Percentiles rank a stretch among this genome's conserved stretches.
Conservation (phyloP, 1,139 yeast species). For the Yamadazyma atlantica region DNA sequence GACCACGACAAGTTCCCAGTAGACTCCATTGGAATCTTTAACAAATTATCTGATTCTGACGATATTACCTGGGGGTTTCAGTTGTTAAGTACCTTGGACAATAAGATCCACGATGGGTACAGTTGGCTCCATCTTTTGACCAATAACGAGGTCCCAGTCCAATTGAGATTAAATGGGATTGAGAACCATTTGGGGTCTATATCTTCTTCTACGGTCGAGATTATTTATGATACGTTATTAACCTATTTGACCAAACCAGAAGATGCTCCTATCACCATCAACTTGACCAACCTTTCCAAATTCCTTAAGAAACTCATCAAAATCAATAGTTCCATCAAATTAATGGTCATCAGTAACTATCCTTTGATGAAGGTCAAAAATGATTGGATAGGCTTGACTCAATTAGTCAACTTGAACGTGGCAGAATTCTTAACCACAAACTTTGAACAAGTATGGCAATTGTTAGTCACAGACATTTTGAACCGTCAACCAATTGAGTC, state of each 20-base stretch:
- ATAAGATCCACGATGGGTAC: conserved; percentile 20
- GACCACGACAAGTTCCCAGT: conserved; percentile 44
- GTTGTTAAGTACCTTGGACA: conserved; percentile 30
- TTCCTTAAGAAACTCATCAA: conserved; percentile 42
- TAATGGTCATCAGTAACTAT: conserved; percentile 61
- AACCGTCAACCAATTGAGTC: conserved; percentile 5
- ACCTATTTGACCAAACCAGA: conserved; percentile 1
- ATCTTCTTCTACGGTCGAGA: conserved; percentile 8
- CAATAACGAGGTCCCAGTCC: conserved; percentile 35
- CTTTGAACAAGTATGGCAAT: conserved; percentile 36
- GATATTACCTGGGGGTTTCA: conserved; percentile 56
- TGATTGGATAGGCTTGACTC: conserved; percentile 82
- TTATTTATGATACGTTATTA: conserved; percentile 2
- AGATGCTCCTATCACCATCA: conserved; percentile 13
- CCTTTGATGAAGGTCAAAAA: conserved; percentile 39
- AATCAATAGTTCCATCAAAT: conserved; percentile 29
- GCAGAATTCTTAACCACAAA: conserved; percentile 50
- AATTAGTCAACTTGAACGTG: conserved; percentile 61
- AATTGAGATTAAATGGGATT: conserved; percentile 31
- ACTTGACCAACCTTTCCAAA: conserved; percentile 32
- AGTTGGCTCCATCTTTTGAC: conserved; percentile 46
- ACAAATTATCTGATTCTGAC: conserved; percentile 42
- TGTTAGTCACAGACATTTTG: conserved; percentile 7
- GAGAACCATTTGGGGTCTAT: conserved; percentile 1
- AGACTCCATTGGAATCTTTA: conserved; percentile 46